Base-by-base conservation (phyloP, 345 rosid species). In the Turritis glabra region DNA sequence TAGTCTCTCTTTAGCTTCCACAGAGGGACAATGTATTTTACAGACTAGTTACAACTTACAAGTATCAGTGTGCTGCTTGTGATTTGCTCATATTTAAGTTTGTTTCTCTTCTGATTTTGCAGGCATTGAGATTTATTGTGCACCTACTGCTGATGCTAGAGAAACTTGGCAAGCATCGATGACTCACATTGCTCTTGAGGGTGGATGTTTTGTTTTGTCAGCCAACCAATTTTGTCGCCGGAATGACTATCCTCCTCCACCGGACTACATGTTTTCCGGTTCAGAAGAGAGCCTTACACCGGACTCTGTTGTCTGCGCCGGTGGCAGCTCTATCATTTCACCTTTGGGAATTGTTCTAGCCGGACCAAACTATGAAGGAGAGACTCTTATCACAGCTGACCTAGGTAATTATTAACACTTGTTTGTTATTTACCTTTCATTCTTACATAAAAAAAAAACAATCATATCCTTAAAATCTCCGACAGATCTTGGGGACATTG, bases 101-200 rank as follows among this genome's bases (percentile, higher is more conserved):
- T 64, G 5, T 70, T 3, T 21, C 15, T 65, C 65, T 19, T 21
- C 0, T 71, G 53, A 7, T 77, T 25, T 12, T 81, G 27, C 69
- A 89, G 97, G 98, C 43, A 64, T 91, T 67, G 95, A 91, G 76
- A 91, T 94, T 67, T 94, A 94, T 77, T 91, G 98, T 81, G 97
- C 97, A 29, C 98, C 98, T 0, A 91, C 98, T 10, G 98, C 98
- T 72, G 98, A 94, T 83, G 43, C 93, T 22, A 82, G 97, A 84
- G 85, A 82, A 5, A 78, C 82, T 57, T 94, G 98, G 99, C 92
- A 80, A 79, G 89, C 98, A 23, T 85, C 96, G 5, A 86, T 94
- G 89, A 94, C 90, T 56, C 96, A 91, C 58, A 91, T 94, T n/a
- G 97, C 97, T 77, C 90, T 90, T 48, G 98, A 94, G 67, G 98